Percentiles rank a stretch among this genome's conserved stretches.
phyloP scores from a whole-genome alignment of 108 stramenopile species.

The Seminavis robusta region DNA sequence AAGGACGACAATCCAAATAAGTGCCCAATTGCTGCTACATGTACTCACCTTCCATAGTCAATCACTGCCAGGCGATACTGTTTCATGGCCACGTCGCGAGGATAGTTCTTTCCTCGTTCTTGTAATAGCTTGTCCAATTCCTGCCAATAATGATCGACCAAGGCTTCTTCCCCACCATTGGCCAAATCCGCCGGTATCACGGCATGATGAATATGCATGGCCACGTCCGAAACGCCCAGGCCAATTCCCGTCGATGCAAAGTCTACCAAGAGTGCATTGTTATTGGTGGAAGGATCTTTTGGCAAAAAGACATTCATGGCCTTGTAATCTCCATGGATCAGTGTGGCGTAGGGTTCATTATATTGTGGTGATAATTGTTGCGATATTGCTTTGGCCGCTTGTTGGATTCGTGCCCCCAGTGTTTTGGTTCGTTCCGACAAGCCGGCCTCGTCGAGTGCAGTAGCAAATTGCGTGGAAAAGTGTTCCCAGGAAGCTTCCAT shows the following conservation, averaged over 20 bases:
- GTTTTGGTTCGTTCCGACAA: conserved; percentile 13
- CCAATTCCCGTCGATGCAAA: conserved; percentile 79
- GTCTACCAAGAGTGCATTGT: conserved; percentile 60
- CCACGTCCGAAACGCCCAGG: conserved; percentile 67
- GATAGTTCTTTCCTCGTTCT: conserved; percentile 20
- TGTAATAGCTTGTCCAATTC: conserved; percentile 31
- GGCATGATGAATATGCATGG: conserved; percentile 82
- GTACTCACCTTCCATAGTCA: too few relatives aligned
- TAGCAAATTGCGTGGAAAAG: conserved; percentile 37
- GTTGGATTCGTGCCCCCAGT: conserved; percentile 50
- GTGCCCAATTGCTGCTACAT: conserved; percentile 29
- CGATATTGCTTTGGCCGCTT: conserved; percentile 58
- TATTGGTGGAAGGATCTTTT: neutral
- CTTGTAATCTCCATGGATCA: conserved; percentile 79
- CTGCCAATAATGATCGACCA: conserved; percentile 53
- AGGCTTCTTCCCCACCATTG: conserved; percentile 50
- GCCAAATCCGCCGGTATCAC: conserved; percentile 44
- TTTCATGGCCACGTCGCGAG: conserved; percentile 41
- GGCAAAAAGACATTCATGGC: conserved; percentile 81
- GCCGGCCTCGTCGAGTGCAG: conserved; percentile 13
- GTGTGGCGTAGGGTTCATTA: conserved; percentile 53
- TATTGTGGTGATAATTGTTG: conserved; percentile 51
- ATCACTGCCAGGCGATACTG: conserved; percentile 66
- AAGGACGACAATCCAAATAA: conserved; percentile 30
- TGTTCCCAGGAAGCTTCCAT: conserved; percentile 53